Evolutionary conservation across 768 basidiomycete genomes (phyloP), one percentile per base, ranked within the genome.

Genomic region (Exsudoporus frostii): DNA sequence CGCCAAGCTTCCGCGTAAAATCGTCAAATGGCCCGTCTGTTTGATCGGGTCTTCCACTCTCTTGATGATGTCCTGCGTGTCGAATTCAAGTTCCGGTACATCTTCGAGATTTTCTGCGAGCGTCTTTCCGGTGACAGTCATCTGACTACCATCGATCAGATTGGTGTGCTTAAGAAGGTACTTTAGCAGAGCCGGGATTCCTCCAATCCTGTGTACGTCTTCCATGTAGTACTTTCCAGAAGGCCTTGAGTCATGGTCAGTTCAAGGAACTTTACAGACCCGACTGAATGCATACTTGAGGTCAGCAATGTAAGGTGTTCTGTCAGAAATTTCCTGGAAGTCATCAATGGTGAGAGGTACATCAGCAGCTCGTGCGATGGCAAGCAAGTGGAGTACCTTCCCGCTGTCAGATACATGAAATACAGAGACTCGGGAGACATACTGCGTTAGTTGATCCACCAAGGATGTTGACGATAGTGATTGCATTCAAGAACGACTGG

Each of bases 81-180:
- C 77, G 60, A 92, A 90, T 32, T 83, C 78, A 49, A 83, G 80
- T 56, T 90, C 89, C 30, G 76, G 66, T 8, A 87, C 90, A 63
- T 91, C 89, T 59, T 75, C 84, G 32, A 94, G 77, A 70, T 97
- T 96, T 71, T 94, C 84, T 14, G 89, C 88, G 37, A 97, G 75
- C 2, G 92, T 94, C 72, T 85, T 91, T 48, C 94, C 94, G 13
- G 93, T 97, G 38, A 96, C 89, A 33, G 94, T 98, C 69, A 93
- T 72, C 62, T 89, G 87, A 54, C 76, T 80, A 36, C 90, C 90
- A 65, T 92, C 88, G 56, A 93, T 86, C 54, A 93, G 74, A 65
- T 86, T 76, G 11, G 87, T 88, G 65, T 88, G 74, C 59, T 88
- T 86, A 44, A 92, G 73, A 38, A 93, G 78, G 67, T 92, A 92